Evolutionary conservation across 164 flowering plant genomes (phyloP).

Genomic region (Kingdonia uniflora): DNA sequence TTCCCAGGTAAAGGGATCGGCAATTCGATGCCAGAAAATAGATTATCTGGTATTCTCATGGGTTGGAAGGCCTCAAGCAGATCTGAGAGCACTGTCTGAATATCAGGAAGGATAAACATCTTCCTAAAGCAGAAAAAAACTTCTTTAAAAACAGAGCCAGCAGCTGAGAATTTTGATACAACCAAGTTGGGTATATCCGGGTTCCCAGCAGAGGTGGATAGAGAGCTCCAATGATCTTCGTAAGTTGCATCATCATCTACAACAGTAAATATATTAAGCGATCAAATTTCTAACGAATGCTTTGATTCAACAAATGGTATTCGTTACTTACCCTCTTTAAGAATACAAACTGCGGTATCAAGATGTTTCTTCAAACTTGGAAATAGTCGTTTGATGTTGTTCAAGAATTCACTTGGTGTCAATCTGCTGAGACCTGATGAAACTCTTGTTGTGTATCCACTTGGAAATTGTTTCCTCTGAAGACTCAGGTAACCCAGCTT

Average conservation of each 20-base stretch:
- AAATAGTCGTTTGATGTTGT: slow-evolving; percentile 34
- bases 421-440: slow-evolving; percentile 27
- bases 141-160: slow-evolving; percentile 39
- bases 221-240: slow-evolving; percentile 53
- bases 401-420: slow-evolving; percentile 31
- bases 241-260: slow-evolving; percentile 45
- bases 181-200: slow-evolving; percentile 32
- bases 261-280: background rate
- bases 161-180: slow-evolving; percentile 33
- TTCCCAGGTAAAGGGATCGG: slow-evolving; percentile 45
- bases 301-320: background rate
- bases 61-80: slow-evolving; percentile 65
- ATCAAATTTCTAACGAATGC: too few relatives aligned
- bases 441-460: slow-evolving; percentile 19
- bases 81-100: slow-evolving; percentile 31
- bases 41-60: slow-evolving; percentile 16
- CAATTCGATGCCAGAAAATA: slow-evolving; percentile 24
- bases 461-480: slow-evolving; percentile 26
- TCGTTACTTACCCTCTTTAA: slow-evolving; percentile 41
- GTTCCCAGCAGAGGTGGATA: slow-evolving; percentile 47
- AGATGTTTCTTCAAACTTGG: slow-evolving; percentile 48
- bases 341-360: slow-evolving; percentile 29
- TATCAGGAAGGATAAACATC: slow-evolving; percentile 48
- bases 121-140: slow-evolving; percentile 52
- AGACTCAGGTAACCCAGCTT: slow-evolving; percentile 45